phyloP scores from a whole-genome alignment of 345 rosid species.

The Murraya koenigii region DNA sequence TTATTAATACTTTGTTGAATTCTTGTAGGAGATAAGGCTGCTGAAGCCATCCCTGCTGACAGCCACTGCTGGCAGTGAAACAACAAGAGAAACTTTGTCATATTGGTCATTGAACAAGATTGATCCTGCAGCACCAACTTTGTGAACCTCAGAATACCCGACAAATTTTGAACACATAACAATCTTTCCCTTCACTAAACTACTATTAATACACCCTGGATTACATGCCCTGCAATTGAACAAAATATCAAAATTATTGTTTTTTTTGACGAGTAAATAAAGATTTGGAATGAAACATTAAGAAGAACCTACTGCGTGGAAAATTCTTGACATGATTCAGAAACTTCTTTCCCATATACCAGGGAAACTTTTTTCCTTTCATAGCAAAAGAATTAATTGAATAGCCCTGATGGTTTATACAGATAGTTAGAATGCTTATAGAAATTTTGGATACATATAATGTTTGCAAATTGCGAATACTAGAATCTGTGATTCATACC shows the following conservation, averaged over 20 bases:
- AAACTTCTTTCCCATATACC: neutral
- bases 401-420: conserved; percentile 27
- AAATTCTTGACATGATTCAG: neutral
- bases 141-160: neutral
- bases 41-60: neutral
- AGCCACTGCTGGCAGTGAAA: conserved; percentile 27
- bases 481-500: conserved; percentile 23
- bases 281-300: neutral
- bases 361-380: conserved; percentile 20
- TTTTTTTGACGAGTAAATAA: neutral
- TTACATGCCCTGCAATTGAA: conserved; percentile 27
- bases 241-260: neutral
- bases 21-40: conserved; percentile 23
- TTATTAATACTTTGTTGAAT: conserved; percentile 30
- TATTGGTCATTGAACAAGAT: neutral
- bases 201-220: conserved; percentile 24
- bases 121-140: conserved; percentile 33
- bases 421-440: neutral
- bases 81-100: neutral
- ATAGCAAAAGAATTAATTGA: conserved; percentile 33
- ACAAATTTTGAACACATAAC: conserved; percentile 12
- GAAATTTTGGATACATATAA: neutral
- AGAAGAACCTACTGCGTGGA: neutral
- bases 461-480: neutral
- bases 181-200: conserved; percentile 37